These are phyloP conservation scores for Botrytis squamosa DNA, from an alignment of 2,329 filamentous ascomycete species.

Conservation along the genomic window DNA sequence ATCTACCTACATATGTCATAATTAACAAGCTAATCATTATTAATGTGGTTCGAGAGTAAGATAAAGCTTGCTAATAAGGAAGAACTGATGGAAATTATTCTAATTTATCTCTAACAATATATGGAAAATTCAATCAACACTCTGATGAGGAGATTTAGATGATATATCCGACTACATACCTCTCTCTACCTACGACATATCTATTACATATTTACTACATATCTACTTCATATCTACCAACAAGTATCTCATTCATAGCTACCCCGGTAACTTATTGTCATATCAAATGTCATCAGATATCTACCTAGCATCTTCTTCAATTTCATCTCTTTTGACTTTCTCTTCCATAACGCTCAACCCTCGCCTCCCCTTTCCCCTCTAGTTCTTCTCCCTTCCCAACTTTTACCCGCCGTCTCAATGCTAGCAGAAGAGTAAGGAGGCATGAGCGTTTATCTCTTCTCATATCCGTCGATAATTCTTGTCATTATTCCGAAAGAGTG, in stretches of 20 bases:
- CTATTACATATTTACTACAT: no score
- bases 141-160: not conserved
- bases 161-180: not conserved
- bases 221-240: not conserved
- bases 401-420: not conserved
- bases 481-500: not conserved
- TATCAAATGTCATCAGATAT: not conserved
- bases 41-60: no score
- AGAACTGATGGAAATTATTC: not conserved
- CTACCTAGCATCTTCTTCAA: not conserved
- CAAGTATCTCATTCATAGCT: not conserved
- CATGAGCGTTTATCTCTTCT: not conserved
- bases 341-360: not conserved
- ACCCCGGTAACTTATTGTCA: not conserved
- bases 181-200: not conserved
- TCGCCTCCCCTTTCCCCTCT: conserved; percentile 6
- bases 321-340: not conserved
- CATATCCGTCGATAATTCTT: not conserved
- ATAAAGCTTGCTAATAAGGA: not conserved
- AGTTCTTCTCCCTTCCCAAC: not conserved
- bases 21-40: not conserved
- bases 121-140: not conserved
- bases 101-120: not conserved
- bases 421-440: not conserved
- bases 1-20: not conserved